Conservation (phyloP, 192 early-diverging fungal species). For the Geranomyces variabilis region DNA sequence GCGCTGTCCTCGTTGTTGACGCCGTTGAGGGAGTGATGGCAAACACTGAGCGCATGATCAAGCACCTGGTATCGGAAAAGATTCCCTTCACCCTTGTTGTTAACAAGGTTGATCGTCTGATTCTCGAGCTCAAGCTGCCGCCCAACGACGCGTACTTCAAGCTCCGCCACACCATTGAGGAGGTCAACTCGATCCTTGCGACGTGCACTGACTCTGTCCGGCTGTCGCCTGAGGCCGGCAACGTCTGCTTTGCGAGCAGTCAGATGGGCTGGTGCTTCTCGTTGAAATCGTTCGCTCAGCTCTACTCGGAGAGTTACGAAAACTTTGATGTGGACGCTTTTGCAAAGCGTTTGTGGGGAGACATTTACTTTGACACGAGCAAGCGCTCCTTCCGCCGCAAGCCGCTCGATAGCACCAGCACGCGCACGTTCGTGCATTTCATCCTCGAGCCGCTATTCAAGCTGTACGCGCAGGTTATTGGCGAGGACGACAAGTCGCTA, state of each 20-base stretch:
- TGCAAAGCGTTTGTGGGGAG: constrained; percentile 94
- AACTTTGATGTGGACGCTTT: constrained; percentile 76
- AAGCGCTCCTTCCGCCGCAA: constrained; percentile 81
- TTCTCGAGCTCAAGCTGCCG: constrained; percentile 93
- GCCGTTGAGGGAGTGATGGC: constrained; percentile 97
- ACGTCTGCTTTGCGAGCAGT: constrained; percentile 92
- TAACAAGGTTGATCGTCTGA: constrained; percentile 98
- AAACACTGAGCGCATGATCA: constrained; percentile 86
- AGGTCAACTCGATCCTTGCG: constrained; percentile 84
- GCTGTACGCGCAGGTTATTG: constrained; percentile 82
- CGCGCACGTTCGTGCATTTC: constrained; percentile 93
- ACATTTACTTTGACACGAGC: constrained; percentile 86
- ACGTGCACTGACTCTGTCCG: constrained; percentile 52
- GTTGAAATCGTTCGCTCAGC: constrained; percentile 85
- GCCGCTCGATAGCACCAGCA: constrained; percentile 52
- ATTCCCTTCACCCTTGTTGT: constrained; percentile 85
- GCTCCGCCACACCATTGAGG: constrained; percentile 92
- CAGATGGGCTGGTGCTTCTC: constrained; percentile 94
- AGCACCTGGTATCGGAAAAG: constrained; percentile 76
- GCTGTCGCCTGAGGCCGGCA: constrained; percentile 91
- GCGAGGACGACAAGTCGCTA: constrained; percentile 75
- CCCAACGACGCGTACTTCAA: constrained; percentile 97
- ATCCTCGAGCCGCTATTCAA: constrained; percentile 96
- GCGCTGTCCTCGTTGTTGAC: constrained; percentile 91
- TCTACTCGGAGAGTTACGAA: constrained; percentile 81